Conservation (phyloP, 106 monocot species). For the Posidonia australis region DNA sequence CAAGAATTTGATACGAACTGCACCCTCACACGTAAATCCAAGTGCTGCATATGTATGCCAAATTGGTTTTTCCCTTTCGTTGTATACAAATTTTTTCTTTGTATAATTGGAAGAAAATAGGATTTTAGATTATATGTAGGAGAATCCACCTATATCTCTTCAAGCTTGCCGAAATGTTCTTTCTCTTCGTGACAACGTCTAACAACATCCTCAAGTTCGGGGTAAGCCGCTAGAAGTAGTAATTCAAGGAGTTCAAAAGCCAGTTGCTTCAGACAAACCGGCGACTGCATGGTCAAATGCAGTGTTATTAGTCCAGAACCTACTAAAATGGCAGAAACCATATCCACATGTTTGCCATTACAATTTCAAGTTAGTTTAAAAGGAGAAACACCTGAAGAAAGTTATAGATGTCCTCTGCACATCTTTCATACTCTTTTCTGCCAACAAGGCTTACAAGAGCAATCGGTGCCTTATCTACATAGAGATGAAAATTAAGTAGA, state of each 20-base stretch:
- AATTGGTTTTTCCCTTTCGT: too few relatives aligned
- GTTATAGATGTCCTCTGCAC: constrained; percentile 82
- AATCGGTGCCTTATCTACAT: constrained; percentile 83
- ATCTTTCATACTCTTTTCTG: constrained; percentile 81
- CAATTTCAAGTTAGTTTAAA: not conserved
- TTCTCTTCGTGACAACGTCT: constrained; percentile 62
- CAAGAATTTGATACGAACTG: too few relatives aligned
- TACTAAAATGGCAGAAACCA: not conserved
- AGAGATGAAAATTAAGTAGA: not conserved
- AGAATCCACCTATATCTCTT: not conserved
- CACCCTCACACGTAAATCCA: too few relatives aligned
- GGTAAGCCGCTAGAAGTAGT: constrained; percentile 47
- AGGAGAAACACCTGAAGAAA: constrained; percentile 76
- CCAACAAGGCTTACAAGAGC: constrained; percentile 84
- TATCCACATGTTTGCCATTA: not conserved
- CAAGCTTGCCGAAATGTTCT: constrained; percentile 14
- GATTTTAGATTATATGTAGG: too few relatives aligned
- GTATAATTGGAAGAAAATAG: too few relatives aligned
- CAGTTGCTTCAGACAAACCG: constrained; percentile 76
- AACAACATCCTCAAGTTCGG: constrained; percentile 72
- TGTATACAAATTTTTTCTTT: too few relatives aligned
- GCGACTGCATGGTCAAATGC: constrained; percentile 40
- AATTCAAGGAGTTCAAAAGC: constrained; percentile 74
- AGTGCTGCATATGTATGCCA: too few relatives aligned
- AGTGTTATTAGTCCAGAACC: not conserved